Evolutionary conservation across 495 filamentous ascomycete species (phyloP).

Genomic region (Penicillium daleae): DNA sequence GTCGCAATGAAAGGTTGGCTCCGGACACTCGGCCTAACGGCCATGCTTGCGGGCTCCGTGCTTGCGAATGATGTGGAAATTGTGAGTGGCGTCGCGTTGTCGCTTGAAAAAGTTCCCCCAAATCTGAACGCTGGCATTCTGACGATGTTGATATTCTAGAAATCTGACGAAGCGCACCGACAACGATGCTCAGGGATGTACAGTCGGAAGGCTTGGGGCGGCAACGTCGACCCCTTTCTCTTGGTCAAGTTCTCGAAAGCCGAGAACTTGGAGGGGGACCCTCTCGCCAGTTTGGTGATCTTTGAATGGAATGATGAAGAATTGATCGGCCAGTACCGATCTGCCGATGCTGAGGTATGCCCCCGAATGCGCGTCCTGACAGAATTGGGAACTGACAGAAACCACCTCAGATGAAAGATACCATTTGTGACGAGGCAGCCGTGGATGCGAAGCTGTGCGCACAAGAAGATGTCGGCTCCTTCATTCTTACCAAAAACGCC

Average conservation of each 20-base stretch:
- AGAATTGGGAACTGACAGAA: constrained; percentile 18
- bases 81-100: constrained; percentile 43
- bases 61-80: constrained; percentile 67
- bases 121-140: constrained; percentile 14
- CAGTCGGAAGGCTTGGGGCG: constrained; percentile 85
- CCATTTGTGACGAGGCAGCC: constrained; percentile 72
- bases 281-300: constrained; percentile 81
- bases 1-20: constrained; percentile 59
- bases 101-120: background rate
- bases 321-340: constrained; percentile 64
- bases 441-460: constrained; percentile 74
- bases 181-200: constrained; percentile 99
- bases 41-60: constrained; percentile 54
- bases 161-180: constrained; percentile 72
- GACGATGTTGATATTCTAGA: constrained; percentile 44
- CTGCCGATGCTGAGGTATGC: constrained; percentile 41
- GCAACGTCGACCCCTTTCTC: constrained; percentile 86
- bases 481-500: constrained; percentile 76
- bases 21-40: constrained; percentile 52
- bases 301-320: constrained; percentile 91
- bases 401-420: constrained; percentile 57
- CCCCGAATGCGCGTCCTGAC: background rate
- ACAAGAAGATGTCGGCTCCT: constrained; percentile 75
- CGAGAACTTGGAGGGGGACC: constrained; percentile 61
- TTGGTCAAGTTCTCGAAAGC: constrained; percentile 75